Percentiles rank a stretch among this genome's conserved stretches.
Evolutionary conservation across 768 basidiomycete genomes (phyloP).

Genomic region (Cyathus striatus): DNA sequence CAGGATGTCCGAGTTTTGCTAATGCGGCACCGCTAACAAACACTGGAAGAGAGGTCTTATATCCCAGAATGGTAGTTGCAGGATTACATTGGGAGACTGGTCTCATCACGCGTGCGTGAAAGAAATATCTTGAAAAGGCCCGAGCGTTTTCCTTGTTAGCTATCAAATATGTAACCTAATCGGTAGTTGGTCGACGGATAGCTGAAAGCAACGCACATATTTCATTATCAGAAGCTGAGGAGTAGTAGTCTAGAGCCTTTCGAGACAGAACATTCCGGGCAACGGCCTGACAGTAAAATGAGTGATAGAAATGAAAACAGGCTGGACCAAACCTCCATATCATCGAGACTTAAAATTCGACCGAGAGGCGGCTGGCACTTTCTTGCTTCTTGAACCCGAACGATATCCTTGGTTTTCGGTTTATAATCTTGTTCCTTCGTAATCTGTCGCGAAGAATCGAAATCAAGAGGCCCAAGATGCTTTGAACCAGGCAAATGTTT

Average conservation of each 20-base stretch:
- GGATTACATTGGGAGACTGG: constrained; percentile 59
- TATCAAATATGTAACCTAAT: constrained; percentile 21
- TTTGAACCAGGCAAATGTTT: constrained; percentile 66
- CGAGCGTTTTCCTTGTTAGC: constrained; percentile 65
- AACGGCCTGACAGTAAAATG: constrained; percentile 40
- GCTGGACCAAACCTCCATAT: constrained; percentile 64
- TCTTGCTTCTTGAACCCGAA: constrained; percentile 59
- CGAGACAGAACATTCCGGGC: constrained; percentile 69
- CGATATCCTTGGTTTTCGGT: constrained; percentile 62
- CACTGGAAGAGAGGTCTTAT: constrained; percentile 67
- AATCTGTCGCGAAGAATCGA: constrained; percentile 33
- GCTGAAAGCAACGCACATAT: constrained; percentile 47
- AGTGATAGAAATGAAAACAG: background rate
- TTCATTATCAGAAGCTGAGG: constrained; percentile 83
- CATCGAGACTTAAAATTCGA: constrained; percentile 68
- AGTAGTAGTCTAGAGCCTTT: constrained; percentile 80
- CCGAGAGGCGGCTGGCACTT: constrained; percentile 58
- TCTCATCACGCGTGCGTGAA: constrained; percentile 77
- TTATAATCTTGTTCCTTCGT: constrained; percentile 30
- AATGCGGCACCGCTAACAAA: constrained; percentile 82
- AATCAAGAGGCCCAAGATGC: constrained; percentile 64
- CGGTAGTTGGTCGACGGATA: background rate
- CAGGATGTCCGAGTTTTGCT: constrained; percentile 83
- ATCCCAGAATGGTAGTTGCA: constrained; percentile 71
- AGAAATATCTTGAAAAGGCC: constrained; percentile 85